Evolutionary conservation across 257 asterid genomes (phyloP).

Genomic region (Mitragyna speciosa): DNA sequence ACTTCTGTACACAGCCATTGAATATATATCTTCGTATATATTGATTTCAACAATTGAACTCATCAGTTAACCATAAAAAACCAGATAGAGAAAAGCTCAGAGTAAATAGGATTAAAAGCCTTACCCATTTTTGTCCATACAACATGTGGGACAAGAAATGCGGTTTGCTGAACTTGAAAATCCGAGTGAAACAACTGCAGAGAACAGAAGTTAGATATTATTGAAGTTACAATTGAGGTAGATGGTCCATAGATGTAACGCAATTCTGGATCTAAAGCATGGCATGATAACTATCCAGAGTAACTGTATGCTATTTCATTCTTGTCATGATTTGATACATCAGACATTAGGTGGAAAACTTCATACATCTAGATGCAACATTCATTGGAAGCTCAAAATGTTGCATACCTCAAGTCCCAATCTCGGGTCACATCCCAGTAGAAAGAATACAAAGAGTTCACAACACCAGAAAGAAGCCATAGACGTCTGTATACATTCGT

Average conservation of each 20-base stretch:
- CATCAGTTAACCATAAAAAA: not conserved
- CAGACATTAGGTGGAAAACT: not conserved
- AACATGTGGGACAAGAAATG: slow-evolving; percentile 56
- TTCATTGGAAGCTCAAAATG: not conserved
- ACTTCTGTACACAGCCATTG: not conserved
- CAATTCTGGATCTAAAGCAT: not conserved
- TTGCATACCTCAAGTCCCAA: slow-evolving; percentile 90
- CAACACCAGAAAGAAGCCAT: slow-evolving; percentile 85
- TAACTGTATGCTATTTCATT: not conserved
- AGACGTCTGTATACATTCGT: slow-evolving; percentile 68
- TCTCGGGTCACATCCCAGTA: slow-evolving; percentile 93
- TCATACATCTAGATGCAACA: not conserved
- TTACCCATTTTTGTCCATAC: slow-evolving; percentile 91
- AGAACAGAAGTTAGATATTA: slow-evolving; percentile 13
- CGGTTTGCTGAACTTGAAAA: slow-evolving; percentile 88
- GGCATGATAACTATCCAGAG: not conserved
- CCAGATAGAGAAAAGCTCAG: not conserved
- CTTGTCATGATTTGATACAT: not conserved
- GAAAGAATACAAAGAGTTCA: slow-evolving; percentile 89
- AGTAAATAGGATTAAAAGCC: slow-evolving; percentile 14
- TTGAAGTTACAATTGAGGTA: not conserved
- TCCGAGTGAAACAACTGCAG: slow-evolving; percentile 85
- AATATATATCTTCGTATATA: not conserved
- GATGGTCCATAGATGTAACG: not conserved
- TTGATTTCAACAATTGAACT: not conserved